Evolutionary conservation across 2,329 filamentous ascomycete species (phyloP), one percentile per base, ranked within the genome.

Genomic region (Pestalotiopsis sp.): DNA sequence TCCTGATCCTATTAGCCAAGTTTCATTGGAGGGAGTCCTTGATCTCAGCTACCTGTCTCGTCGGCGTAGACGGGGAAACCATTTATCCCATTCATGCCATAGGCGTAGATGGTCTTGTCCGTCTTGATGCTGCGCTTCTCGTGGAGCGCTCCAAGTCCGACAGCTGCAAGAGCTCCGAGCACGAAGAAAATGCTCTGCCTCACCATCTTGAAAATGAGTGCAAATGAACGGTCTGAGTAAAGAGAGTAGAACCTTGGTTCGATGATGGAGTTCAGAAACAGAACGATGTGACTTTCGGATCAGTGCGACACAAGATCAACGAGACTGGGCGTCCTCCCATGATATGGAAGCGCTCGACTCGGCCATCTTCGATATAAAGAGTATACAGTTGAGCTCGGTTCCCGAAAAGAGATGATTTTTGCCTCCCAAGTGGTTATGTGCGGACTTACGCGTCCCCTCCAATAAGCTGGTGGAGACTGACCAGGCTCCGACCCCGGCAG

Each of bases 61-160:
- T 38, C 58, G 6, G 58, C n/a, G 58, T 31, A 60, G 3, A 60
- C 58, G 17, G 58, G 58, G 5, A 20, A 38, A 27, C 58, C 58
- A 17, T 27, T 14, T 13, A 60, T 27, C 25, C 58, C 58, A 11
- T 52, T 52, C 45, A 38, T 60, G 17, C 58, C 58, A 27, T 38
- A 60, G 11, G 58, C 58, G 58, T 60, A 60, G 23, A 60, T 60
- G 25, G 58, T 60, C 58, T 31, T 38, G 25, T 60, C 25, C n/a
- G 20, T 27, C 25, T 27, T 38, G 25, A 12, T 38, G 31, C 31
- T 38, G 31, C 58, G 58, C 20, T 60, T n/a, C 25, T 60, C 31
- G 25, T 60, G 58, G n/a, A 38, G 58, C 31, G 58, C 12, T 6
- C n/a, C 58, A 27, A 38, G 31, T 7, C 25, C 58, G 31, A n/a